phyloP scores from a whole-genome alignment of 1,284 basidiomycete species.

The Macrocystidia cucumis region DNA sequence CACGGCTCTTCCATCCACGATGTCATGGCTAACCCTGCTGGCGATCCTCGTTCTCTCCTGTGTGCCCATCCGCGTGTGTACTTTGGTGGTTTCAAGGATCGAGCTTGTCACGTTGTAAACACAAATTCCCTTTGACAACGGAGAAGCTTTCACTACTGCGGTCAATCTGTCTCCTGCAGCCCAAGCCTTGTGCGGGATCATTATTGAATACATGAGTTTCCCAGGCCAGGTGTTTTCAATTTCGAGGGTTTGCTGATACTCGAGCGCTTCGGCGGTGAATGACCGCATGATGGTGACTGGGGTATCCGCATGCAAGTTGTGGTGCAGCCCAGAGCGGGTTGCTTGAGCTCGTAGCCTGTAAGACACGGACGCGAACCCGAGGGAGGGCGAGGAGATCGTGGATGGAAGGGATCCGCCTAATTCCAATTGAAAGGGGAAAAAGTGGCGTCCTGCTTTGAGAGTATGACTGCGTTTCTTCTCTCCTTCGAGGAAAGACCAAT shows the following conservation, averaged over 20 bases:
- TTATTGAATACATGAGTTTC: conserved; percentile 88
- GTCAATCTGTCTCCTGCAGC: conserved; percentile 82
- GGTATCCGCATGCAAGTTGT: conserved; percentile 59
- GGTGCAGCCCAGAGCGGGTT: conserved; percentile 53
- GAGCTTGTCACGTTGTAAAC: conserved; percentile 64
- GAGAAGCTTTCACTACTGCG: conserved; percentile 81
- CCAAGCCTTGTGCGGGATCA: conserved; percentile 87
- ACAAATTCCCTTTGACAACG: conserved; percentile 76
- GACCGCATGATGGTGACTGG: conserved; percentile 68
- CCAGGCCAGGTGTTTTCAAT: conserved; percentile 95
- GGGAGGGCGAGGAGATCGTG: conserved; percentile 49
- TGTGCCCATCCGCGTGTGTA: conserved; percentile 42
- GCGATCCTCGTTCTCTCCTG: conserved; percentile 64
- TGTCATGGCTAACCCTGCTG: conserved; percentile 63
- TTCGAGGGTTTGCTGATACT: conserved; percentile 93
- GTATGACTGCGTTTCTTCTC: conserved; percentile 75
- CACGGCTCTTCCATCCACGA: conserved; percentile 55
- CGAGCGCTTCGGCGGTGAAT: conserved; percentile 76
- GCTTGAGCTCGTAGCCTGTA: conserved; percentile 88
- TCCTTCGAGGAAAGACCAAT: conserved; percentile 86
- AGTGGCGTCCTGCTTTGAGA: conserved; percentile 82
- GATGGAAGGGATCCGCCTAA: conserved; percentile 81
- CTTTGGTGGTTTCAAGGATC: conserved; percentile 72
- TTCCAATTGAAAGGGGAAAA: conserved; percentile 84
- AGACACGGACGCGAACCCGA: conserved; percentile 58